phyloP scores from a whole-genome alignment of 73 alveolate species.

The Paramecium pentaurelia region DNA sequence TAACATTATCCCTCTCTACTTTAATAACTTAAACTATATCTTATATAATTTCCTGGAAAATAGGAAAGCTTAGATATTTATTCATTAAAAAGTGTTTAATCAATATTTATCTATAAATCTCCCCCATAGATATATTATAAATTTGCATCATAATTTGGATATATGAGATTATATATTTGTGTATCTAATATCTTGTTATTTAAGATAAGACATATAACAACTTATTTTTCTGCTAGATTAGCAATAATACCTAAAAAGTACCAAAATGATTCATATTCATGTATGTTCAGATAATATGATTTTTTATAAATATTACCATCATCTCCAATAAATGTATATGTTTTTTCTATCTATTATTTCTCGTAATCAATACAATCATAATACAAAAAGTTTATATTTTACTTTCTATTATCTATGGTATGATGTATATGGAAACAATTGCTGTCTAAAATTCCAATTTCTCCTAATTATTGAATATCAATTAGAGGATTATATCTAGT shows the following conservation, averaged over 20 bases:
- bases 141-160: background rate
- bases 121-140: background rate
- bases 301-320: background rate
- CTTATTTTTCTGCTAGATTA: too few relatives aligned
- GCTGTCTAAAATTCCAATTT: background rate
- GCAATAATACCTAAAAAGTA: background rate
- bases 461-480: background rate
- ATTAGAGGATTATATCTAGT: background rate
- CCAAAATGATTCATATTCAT: background rate
- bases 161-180: background rate
- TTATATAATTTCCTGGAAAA: background rate
- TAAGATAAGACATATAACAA: too few relatives aligned
- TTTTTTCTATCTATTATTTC: background rate
- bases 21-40: too few relatives aligned
- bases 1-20: too few relatives aligned
- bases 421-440: background rate
- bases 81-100: background rate
- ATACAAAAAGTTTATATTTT: background rate
- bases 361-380: background rate
- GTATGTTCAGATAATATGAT: background rate
- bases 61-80: background rate
- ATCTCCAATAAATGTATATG: background rate
- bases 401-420: background rate
- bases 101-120: background rate
- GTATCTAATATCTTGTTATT: background rate